These are phyloP conservation scores for Trametes elegans DNA, from an alignment of 768 basidiomycete genomes.

Conservation along the genomic window DNA sequence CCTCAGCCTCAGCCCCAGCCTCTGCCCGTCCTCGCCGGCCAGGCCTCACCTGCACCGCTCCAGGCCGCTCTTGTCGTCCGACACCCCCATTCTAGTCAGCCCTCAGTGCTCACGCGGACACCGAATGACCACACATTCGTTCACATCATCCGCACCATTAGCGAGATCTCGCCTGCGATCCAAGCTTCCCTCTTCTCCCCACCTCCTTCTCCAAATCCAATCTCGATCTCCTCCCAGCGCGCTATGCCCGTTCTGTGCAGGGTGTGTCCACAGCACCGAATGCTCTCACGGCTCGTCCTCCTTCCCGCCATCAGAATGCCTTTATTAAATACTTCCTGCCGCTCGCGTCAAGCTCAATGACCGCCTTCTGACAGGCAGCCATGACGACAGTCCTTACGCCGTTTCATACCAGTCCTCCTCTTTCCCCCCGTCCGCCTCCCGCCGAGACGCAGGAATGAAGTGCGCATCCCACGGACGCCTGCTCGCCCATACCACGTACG, in stretches of 20 bases:
- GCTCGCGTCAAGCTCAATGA: background rate
- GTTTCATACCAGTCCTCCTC: background rate
- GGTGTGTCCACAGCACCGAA: background rate
- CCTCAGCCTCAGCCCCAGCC: background rate
- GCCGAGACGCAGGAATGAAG: constrained; percentile 1
- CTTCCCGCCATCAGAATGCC: constrained; percentile 2
- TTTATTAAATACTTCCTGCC: background rate
- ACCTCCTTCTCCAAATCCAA: constrained; percentile 2
- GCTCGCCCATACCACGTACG: background rate
- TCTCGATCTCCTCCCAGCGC: constrained; percentile 13
- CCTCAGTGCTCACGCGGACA: background rate
- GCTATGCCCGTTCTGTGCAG: constrained; percentile 16
- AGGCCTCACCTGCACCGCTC: background rate
- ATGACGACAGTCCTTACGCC: constrained; percentile 11
- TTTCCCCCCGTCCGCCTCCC: background rate
- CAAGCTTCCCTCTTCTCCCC: too few species aligned
- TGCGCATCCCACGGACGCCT: background rate
- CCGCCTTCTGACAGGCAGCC: background rate
- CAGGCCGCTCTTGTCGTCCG: background rate
- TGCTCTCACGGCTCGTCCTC: background rate
- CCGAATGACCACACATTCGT: background rate
- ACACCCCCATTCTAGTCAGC: background rate
- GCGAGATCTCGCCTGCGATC: constrained; percentile 16
- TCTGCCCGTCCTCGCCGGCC: background rate
- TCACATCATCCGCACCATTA: background rate